Percentiles rank a stretch among this genome's conserved stretches.
Evolutionary conservation across 2,329 filamentous ascomycete species (phyloP).

Genomic region (Allantophomopsis cytisporea): DNA sequence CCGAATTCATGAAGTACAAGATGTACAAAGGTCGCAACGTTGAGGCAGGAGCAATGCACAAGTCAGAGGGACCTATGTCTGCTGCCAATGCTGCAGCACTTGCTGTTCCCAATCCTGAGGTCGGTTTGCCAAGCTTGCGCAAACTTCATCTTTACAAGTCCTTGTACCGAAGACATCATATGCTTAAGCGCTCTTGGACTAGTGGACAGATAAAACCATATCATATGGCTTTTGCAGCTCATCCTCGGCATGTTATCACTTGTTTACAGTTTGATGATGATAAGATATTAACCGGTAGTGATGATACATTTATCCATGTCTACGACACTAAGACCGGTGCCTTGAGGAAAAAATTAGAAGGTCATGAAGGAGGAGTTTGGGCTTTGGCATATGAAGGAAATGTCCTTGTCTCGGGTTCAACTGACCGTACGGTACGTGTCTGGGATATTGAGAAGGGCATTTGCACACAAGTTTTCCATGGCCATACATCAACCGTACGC

Average conservation of each 20-base stretch:
- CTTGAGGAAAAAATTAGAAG: slow-evolving; percentile 69
- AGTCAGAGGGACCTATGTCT: slow-evolving; percentile 71
- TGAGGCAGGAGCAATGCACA: slow-evolving; percentile 15
- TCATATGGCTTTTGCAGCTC: slow-evolving; percentile 92
- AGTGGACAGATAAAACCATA: slow-evolving; percentile 70
- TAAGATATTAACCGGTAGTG: slow-evolving; percentile 94
- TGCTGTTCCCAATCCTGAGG: slow-evolving; percentile 67
- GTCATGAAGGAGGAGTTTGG: slow-evolving; percentile 96
- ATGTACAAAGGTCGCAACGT: slow-evolving; percentile 7
- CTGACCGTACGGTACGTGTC: slow-evolving; percentile 93
- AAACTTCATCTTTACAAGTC: slow-evolving; percentile 93
- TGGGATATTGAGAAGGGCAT: slow-evolving; percentile 94
- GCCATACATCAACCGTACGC: slow-evolving; percentile 92
- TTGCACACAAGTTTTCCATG: slow-evolving; percentile 92
- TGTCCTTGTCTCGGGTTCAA: slow-evolving; percentile 87
- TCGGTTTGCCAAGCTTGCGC: slow-evolving; percentile 66
- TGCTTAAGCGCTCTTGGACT: slow-evolving; percentile 89
- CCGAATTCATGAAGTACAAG: background rate
- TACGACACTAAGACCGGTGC: slow-evolving; percentile 95
- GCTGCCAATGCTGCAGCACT: slow-evolving; percentile 74
- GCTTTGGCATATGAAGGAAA: slow-evolving; percentile 94
- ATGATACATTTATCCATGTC: slow-evolving; percentile 94
- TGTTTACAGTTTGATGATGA: slow-evolving; percentile 96
- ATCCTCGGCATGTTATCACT: slow-evolving; percentile 91
- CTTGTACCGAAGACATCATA: slow-evolving; percentile 81